Percentiles rank a stretch among this genome's conserved stretches.
These are phyloP conservation scores for Pachysandra terminalis DNA, from an alignment of 164 flowering plant species.

Conservation along the genomic window DNA sequence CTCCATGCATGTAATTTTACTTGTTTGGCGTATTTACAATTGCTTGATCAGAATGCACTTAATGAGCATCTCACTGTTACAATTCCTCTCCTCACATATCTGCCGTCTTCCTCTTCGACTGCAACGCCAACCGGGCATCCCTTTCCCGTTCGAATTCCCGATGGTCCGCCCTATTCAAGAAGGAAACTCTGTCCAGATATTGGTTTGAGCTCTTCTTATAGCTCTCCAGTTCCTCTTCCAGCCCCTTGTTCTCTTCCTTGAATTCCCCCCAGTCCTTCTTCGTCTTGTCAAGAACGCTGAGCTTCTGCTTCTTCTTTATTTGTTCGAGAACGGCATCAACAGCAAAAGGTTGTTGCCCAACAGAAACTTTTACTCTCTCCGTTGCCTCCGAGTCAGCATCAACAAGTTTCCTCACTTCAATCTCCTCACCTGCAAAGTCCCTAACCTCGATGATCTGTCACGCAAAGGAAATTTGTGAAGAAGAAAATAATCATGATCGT, in stretches of 20 bases:
- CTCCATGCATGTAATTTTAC: neutral
- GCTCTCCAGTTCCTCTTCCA: slow-evolving; percentile 91
- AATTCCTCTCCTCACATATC: slow-evolving; percentile 70
- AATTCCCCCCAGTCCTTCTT: slow-evolving; percentile 97
- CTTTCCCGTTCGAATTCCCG: slow-evolving; percentile 91
- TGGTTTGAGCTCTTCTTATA: slow-evolving; percentile 97
- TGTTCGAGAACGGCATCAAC: slow-evolving; percentile 91
- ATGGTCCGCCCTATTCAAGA: slow-evolving; percentile 77
- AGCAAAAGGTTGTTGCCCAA: slow-evolving; percentile 58
- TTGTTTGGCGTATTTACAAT: too few relatives aligned
- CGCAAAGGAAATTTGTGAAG: neutral
- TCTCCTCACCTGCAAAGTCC: slow-evolving; percentile 88
- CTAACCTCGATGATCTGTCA: slow-evolving; percentile 73
- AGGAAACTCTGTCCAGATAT: slow-evolving; percentile 77
- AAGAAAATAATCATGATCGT: neutral
- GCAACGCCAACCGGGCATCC: slow-evolving; percentile 79
- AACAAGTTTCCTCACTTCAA: slow-evolving; percentile 72
- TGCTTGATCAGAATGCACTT: neutral
- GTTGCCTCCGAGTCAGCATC: slow-evolving; percentile 81
- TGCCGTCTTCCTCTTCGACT: slow-evolving; percentile 49
- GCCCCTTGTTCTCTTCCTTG: slow-evolving; percentile 78
- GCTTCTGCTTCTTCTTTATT: slow-evolving; percentile 88
- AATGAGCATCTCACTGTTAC: too few relatives aligned
- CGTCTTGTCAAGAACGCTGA: slow-evolving; percentile 95
- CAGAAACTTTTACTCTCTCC: slow-evolving; percentile 53